Percentiles rank a stretch among this genome's conserved stretches.
phyloP scores from a whole-genome alignment of 2,329 filamentous ascomycete species.

The Paracoccidioides brasiliensis region DNA sequence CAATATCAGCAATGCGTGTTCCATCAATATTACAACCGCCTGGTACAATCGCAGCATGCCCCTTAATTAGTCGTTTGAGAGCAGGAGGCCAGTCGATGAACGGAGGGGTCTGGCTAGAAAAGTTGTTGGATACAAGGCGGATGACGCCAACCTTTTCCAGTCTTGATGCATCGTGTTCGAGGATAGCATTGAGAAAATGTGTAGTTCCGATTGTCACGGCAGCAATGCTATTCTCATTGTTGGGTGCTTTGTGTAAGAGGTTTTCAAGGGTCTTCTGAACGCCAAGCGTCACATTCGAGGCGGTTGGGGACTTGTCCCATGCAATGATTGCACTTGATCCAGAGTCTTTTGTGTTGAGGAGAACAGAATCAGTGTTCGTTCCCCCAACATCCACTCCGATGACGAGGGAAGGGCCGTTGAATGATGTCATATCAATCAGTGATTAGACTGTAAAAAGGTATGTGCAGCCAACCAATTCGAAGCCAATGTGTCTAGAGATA shows the following conservation, averaged over 20 bases:
- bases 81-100: slow-evolving; percentile 36
- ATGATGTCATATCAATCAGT: neutral
- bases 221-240: slow-evolving; percentile 29
- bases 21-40: slow-evolving; percentile 7
- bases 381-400: slow-evolving; percentile 32
- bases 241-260: slow-evolving; percentile 27
- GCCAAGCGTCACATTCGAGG: slow-evolving; percentile 38
- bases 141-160: slow-evolving; percentile 36
- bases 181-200: slow-evolving; percentile 39
- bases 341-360: slow-evolving; percentile 31
- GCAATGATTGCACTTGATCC: slow-evolving; percentile 27
- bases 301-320: slow-evolving; percentile 39
- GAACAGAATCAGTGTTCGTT: slow-evolving; percentile 33
- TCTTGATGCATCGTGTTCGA: slow-evolving; percentile 33
- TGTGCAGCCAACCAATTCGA: too few species aligned
- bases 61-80: slow-evolving; percentile 14
- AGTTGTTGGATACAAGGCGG: slow-evolving; percentile 18
- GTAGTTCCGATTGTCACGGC: slow-evolving; percentile 39
- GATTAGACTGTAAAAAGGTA: neutral
- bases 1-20: slow-evolving; percentile 1
- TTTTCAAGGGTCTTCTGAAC: slow-evolving; percentile 36
- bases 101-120: slow-evolving; percentile 25
- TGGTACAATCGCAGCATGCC: slow-evolving; percentile 4
- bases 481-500: too few species aligned
- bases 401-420: neutral